Conservation (phyloP, 2,329 filamentous ascomycete species). For the Colletotrichum liaoningense region DNA sequence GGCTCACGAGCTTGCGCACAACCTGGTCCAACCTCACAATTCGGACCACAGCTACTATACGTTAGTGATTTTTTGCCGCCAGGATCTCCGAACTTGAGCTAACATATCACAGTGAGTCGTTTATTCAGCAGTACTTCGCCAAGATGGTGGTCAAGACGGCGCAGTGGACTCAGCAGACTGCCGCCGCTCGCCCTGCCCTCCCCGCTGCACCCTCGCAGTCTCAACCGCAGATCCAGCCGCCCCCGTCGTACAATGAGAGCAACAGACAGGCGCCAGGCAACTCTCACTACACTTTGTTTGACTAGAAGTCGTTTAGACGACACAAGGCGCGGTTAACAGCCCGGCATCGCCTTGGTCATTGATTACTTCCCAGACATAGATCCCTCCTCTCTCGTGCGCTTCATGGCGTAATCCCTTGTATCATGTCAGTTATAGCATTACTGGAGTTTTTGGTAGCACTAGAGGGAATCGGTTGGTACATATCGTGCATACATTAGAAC, state of each 20-base stretch:
- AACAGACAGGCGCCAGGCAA: slow-evolving; percentile 30
- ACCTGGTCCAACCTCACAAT: slow-evolving; percentile 83
- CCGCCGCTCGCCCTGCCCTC: slow-evolving; percentile 13
- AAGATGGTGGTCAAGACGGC: slow-evolving; percentile 71
- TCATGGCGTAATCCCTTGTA: background rate
- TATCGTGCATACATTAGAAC: background rate
- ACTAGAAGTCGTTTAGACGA: slow-evolving; percentile 25
- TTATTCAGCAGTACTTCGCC: slow-evolving; percentile 81
- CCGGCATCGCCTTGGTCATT: background rate
- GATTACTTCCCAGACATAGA: slow-evolving; percentile 2
- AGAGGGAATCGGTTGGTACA: background rate
- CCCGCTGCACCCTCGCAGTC: slow-evolving; percentile 14
- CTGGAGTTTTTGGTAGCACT: slow-evolving; percentile 9
- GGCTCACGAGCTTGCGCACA: slow-evolving; percentile 96
- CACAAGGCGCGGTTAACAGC: background rate
- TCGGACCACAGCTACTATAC: slow-evolving; percentile 87
- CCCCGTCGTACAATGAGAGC: slow-evolving; percentile 32
- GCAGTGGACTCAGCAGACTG: slow-evolving; percentile 44
- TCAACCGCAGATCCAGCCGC: slow-evolving; percentile 10
- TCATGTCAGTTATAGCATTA: slow-evolving; percentile 2
- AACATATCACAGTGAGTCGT: slow-evolving; percentile 69
- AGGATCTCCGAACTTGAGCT: background rate
- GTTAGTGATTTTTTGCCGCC: slow-evolving; percentile 51
- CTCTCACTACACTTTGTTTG: slow-evolving; percentile 27
- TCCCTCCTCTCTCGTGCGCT: background rate